Evolutionary conservation across 1,139 yeast genomes (phyloP).

Genomic region (Magnusiomyces sp.): DNA sequence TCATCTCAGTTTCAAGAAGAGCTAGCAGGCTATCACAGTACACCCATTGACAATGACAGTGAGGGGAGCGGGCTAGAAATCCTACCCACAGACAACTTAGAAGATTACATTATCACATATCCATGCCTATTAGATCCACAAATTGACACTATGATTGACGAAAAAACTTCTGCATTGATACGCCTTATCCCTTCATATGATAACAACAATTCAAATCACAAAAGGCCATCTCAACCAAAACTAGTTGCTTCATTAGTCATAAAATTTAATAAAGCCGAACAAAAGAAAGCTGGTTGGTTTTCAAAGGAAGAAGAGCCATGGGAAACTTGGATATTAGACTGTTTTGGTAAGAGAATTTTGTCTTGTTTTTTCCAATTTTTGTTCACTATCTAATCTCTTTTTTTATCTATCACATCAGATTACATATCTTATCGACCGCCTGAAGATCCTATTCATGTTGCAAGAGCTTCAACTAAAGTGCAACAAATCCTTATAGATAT

Average conservation of each 20-base stretch:
- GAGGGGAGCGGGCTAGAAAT: no score
- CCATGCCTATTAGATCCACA: no score
- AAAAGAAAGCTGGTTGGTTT: not conserved
- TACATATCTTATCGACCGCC: slow-evolving; percentile 2
- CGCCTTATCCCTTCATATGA: no score
- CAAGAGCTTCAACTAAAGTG: not conserved
- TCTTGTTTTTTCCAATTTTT: not conserved
- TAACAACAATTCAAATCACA: no score
- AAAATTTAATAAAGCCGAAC: not conserved
- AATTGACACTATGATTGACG: no score
- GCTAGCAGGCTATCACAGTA: not conserved
- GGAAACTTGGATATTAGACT: not conserved
- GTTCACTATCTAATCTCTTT: not conserved
- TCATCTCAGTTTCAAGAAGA: not conserved
- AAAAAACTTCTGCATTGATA: no score
- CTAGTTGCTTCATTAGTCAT: not conserved
- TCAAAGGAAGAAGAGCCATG: not conserved
- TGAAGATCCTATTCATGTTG: not conserved
- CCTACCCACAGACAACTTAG: no score
- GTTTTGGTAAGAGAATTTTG: not conserved
- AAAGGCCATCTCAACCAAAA: no score
- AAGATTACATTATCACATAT: no score
- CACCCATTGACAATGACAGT: not conserved
- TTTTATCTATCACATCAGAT: not conserved
- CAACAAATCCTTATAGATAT: slow-evolving; percentile 37